These are phyloP conservation scores for Backusella parvicylindrica DNA, from an alignment of 192 early-diverging fungal genomes.

Conservation along the genomic window DNA sequence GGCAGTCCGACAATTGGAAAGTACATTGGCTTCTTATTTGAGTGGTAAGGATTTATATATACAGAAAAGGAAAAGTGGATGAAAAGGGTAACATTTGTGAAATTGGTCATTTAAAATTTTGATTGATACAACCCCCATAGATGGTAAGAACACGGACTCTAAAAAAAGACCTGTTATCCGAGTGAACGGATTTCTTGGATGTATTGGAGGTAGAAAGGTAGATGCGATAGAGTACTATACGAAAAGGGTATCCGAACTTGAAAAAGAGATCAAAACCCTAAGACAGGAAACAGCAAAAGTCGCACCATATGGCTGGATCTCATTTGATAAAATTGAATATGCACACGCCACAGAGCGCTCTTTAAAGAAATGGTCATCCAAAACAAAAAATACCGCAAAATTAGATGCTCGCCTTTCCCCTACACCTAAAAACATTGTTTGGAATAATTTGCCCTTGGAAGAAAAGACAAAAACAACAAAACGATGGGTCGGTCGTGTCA, in stretches of 20 bases:
- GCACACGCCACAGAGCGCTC: constrained; percentile 43
- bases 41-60: constrained; percentile 38
- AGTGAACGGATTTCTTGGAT: constrained; percentile 24
- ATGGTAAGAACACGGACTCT: constrained; percentile 25
- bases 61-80: not conserved
- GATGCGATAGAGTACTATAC: constrained; percentile 79
- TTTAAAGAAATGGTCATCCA: constrained; percentile 14
- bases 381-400: not conserved
- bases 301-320: constrained; percentile 67
- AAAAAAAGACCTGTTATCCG: constrained; percentile 41
- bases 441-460: constrained; percentile 64
- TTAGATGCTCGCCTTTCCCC: constrained; percentile 53
- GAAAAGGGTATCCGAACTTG: constrained; percentile 53
- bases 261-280: constrained; percentile 50
- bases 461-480: constrained; percentile 43
- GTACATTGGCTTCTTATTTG: constrained; percentile 58
- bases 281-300: constrained; percentile 45
- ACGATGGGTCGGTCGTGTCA: constrained; percentile 33
- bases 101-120: not conserved
- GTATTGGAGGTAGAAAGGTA: constrained; percentile 46
- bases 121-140: not conserved
- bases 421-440: constrained; percentile 70
- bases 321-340: constrained; percentile 54
- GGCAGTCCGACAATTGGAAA: constrained; percentile 61
- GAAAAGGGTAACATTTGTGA: not conserved